Conservation (phyloP, 441 rosid genomes). For the Erodium trifolium region DNA sequence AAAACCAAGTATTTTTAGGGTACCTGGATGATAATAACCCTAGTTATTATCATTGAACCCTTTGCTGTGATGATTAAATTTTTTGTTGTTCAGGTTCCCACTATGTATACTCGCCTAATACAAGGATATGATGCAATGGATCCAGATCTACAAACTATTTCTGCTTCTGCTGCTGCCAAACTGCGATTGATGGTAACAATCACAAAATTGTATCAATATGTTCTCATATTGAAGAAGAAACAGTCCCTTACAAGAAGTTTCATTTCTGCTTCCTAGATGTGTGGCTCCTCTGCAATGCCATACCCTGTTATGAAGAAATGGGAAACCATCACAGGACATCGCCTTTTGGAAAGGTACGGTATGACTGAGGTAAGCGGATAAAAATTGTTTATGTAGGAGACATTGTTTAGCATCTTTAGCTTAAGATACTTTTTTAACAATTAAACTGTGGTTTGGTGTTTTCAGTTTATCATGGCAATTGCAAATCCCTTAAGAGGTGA, state of each 20-base stretch:
- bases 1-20: too few species aligned
- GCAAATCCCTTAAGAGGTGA: slow-evolving; percentile 73
- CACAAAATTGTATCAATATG: not conserved
- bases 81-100: slow-evolving; percentile 58
- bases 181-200: slow-evolving; percentile 77
- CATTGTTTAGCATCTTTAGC: slow-evolving; percentile 8
- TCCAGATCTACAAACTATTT: slow-evolving; percentile 44
- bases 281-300: slow-evolving; percentile 96
- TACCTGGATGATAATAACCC: too few species aligned
- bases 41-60: not conserved
- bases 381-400: slow-evolving; percentile 4
- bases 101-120: slow-evolving; percentile 86
- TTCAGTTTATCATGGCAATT: slow-evolving; percentile 89
- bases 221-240: slow-evolving; percentile 11
- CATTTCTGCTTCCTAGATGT: slow-evolving; percentile 49
- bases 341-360: slow-evolving; percentile 94
- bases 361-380: slow-evolving; percentile 74
- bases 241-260: slow-evolving; percentile 7
- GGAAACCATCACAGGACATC: slow-evolving; percentile 91
- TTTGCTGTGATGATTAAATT: slow-evolving; percentile 4
- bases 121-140: slow-evolving; percentile 97
- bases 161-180: slow-evolving; percentile 66
- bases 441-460: slow-evolving; percentile 15
- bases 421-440: slow-evolving; percentile 7
- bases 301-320: slow-evolving; percentile 85